Evolutionary conservation across 2,329 filamentous ascomycete genomes (phyloP).

Genomic region (Xylariaceae sp.): DNA sequence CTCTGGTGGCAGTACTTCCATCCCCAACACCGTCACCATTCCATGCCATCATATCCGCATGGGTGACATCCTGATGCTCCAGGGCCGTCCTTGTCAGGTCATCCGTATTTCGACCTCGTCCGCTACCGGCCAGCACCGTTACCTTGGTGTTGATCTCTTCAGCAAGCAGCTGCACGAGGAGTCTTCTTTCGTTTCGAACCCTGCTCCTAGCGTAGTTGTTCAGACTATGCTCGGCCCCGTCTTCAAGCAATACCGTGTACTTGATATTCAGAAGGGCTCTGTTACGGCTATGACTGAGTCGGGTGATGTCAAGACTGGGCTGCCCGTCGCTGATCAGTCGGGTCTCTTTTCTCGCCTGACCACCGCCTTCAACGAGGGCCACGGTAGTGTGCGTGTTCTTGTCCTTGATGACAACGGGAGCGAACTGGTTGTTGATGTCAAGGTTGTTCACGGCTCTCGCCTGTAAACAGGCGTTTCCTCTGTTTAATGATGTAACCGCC

Average conservation of each 20-base stretch:
- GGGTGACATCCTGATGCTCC: conserved; percentile 96
- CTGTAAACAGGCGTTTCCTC: conserved; percentile 44
- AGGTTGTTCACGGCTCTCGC: conserved; percentile 83
- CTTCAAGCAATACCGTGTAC: conserved; percentile 99
- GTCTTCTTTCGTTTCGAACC: conserved; percentile 96
- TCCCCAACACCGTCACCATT: conserved; percentile 89
- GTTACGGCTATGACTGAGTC: conserved; percentile 98
- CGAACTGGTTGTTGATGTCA: conserved; percentile 98
- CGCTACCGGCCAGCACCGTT: conserved; percentile 98
- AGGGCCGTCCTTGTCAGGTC: conserved; percentile 98
- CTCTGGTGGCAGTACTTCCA: conserved; percentile 33
- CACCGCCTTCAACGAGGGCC: conserved; percentile 82
- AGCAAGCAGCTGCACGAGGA: conserved; percentile 99
- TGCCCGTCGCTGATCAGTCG: conserved; percentile 93
- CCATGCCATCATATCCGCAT: conserved; percentile 99
- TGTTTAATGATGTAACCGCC: conserved; percentile 28
- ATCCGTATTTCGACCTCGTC: conserved; percentile 98
- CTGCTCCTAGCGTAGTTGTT: conserved; percentile 90
- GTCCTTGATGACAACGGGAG: conserved; percentile 91
- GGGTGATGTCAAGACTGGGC: conserved; percentile 94
- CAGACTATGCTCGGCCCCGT: conserved; percentile 99
- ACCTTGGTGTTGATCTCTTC: conserved; percentile 99
- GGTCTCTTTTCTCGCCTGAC: conserved; percentile 76
- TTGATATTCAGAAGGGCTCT: conserved; percentile 82
- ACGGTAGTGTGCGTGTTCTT: conserved; percentile 88